A percentile compares a stretch with the other conserved stretches of the same genome.
Conservation (phyloP, 1,284 basidiomycete species). For the Leccinum subrobustum region DNA sequence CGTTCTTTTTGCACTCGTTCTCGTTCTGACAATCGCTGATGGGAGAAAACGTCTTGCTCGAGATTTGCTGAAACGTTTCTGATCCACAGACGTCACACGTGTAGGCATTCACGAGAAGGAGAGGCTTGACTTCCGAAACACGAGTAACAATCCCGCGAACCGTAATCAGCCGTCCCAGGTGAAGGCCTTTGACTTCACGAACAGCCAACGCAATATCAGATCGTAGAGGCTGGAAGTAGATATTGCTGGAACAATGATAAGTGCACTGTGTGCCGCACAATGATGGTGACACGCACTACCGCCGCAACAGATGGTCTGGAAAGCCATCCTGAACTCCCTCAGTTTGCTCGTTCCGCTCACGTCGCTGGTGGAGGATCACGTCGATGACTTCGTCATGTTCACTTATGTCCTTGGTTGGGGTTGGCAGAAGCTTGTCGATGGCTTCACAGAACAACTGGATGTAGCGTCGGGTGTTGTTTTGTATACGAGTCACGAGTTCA, state of each 20-base stretch:
- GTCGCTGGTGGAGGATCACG: slow-evolving; percentile 90
- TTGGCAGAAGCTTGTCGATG: slow-evolving; percentile 86
- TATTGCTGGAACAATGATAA: slow-evolving; percentile 59
- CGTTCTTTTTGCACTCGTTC: slow-evolving; percentile 81
- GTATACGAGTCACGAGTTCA: slow-evolving; percentile 75
- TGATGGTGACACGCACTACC: slow-evolving; percentile 74
- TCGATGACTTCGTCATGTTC: slow-evolving; percentile 92
- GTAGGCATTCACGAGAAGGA: slow-evolving; percentile 96
- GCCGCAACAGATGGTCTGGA: slow-evolving; percentile 86
- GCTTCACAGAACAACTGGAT: slow-evolving; percentile 88
- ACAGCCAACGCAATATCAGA: slow-evolving; percentile 82
- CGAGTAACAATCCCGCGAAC: slow-evolving; percentile 98
- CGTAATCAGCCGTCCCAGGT: slow-evolving; percentile 92
- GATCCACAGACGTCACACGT: slow-evolving; percentile 98
- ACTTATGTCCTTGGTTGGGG: slow-evolving; percentile 85
- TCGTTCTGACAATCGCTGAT: slow-evolving; percentile 85
- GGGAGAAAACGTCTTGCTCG: slow-evolving; percentile 90
- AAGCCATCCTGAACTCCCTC: slow-evolving; percentile 73
- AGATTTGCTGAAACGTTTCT: slow-evolving; percentile 98
- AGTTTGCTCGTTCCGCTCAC: slow-evolving; percentile 80
- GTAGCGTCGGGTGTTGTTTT: slow-evolving; percentile 88
- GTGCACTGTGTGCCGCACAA: not conserved
- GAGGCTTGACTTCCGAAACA: slow-evolving; percentile 97
- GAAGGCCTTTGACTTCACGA: slow-evolving; percentile 81
- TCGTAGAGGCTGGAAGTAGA: slow-evolving; percentile 88